Conservation (phyloP, 2,329 filamentous ascomycete species). For the Trichoderma simmonsii region DNA sequence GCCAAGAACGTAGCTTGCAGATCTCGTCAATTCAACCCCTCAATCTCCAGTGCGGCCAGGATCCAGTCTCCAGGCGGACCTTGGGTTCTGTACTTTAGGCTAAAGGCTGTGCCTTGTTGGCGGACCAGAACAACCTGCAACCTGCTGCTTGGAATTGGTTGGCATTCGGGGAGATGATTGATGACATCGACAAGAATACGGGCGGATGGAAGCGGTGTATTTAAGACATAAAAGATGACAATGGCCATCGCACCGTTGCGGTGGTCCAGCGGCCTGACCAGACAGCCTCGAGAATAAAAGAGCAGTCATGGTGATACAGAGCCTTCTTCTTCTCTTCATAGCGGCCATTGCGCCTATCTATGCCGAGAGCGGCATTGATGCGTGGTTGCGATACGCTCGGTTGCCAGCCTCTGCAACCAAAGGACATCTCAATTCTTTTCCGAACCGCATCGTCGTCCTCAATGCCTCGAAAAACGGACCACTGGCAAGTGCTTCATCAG, state of each 20-base stretch:
- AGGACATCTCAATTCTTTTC: constrained; percentile 38
- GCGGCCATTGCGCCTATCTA: constrained; percentile 26
- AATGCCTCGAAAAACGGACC: constrained; percentile 54
- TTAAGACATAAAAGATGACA: not conserved
- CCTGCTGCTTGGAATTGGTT: not conserved
- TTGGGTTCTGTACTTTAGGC: not conserved
- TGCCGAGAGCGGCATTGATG: constrained; percentile 60
- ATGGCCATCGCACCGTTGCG: not conserved
- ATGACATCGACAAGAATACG: not conserved
- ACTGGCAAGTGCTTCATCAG: constrained; percentile 56
- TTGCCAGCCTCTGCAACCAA: constrained; percentile 28
- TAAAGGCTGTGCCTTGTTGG: not conserved
- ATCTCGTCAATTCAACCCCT: not conserved
- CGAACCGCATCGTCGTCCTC: constrained; percentile 49
- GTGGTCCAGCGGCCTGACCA: not conserved
- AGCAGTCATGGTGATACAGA: not conserved
- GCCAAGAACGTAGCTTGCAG: not conserved
- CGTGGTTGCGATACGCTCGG: constrained; percentile 63
- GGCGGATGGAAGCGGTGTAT: not conserved
- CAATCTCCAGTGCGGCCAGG: not conserved
- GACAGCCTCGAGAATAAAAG: not conserved
- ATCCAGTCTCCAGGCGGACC: not conserved
- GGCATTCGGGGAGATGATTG: not conserved
- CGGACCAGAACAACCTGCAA: not conserved
- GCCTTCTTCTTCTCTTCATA: not conserved